Percentiles rank a stretch among this genome's conserved stretches.
Evolutionary conservation across 2,329 filamentous ascomycete species (phyloP).

Genomic region (Xylaria polymorpha): DNA sequence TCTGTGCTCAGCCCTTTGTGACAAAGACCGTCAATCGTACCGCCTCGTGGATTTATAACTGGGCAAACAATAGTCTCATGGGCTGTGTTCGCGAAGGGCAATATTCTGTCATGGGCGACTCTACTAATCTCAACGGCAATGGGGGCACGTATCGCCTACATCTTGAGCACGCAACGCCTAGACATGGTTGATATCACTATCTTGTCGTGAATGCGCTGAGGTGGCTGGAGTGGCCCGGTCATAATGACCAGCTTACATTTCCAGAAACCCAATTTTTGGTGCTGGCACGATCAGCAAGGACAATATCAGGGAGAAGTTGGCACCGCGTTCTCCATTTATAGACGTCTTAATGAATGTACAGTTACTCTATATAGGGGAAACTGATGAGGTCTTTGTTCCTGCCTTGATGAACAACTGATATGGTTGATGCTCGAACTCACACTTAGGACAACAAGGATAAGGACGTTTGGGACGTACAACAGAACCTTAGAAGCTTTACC

Average conservation of each 20-base stretch:
- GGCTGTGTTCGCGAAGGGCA: conserved; percentile 42
- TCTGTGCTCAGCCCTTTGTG: conserved; percentile 47
- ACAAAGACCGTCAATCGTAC: conserved; percentile 45
- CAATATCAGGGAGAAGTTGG: not conserved
- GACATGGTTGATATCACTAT: conserved; percentile 3
- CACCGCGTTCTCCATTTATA: not conserved
- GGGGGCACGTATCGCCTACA: conserved; percentile 46
- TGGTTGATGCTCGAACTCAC: not conserved
- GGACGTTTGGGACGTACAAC: not conserved
- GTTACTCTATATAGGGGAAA: not conserved
- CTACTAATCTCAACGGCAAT: conserved; percentile 46
- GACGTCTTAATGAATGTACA: not conserved
- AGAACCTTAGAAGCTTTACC: not conserved
- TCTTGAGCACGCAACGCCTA: conserved; percentile 36
- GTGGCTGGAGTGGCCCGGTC: not conserved
- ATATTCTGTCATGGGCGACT: conserved; percentile 45
- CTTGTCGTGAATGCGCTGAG: not conserved
- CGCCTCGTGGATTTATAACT: conserved; percentile 45
- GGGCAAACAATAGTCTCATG: conserved; percentile 43
- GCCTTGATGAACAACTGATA: not conserved
- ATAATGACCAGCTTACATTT: conserved; percentile 4
- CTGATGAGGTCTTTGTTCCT: not conserved
- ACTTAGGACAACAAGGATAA: not conserved
- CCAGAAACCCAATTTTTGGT: not conserved
- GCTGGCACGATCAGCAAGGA: not conserved